Percentiles rank a stretch among this genome's conserved stretches.
These are phyloP conservation scores for Leishmania lainsoni DNA, from an alignment of 208 protist genomes.

Conservation along the genomic window DNA sequence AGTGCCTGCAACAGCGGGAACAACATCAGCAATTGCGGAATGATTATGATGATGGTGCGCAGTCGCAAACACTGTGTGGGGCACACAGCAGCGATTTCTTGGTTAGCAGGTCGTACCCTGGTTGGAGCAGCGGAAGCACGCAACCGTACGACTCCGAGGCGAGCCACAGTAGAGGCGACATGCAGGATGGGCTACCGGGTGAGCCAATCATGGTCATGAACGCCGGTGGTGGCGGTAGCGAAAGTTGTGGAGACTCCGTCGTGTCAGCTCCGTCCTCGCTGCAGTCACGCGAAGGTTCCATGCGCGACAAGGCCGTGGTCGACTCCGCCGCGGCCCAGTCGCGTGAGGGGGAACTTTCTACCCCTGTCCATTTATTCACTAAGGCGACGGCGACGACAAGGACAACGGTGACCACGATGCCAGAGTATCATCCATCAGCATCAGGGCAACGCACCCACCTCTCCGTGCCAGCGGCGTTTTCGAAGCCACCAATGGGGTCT, in stretches of 20 bases:
- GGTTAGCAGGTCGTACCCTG: background rate
- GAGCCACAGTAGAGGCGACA: background rate
- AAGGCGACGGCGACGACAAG: background rate
- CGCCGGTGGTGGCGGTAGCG: background rate
- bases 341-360: background rate
- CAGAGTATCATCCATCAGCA: background rate
- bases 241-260: background rate
- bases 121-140: slow-evolving; percentile 3
- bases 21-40: background rate
- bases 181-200: background rate
- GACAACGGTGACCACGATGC: background rate
- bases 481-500: slow-evolving; percentile 24
- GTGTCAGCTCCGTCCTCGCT: background rate
- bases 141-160: slow-evolving; percentile 5
- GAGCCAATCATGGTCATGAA: background rate
- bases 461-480: slow-evolving; percentile 8
- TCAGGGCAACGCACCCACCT: slow-evolving; percentile 2
- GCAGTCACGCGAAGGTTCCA: background rate
- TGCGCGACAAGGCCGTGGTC: background rate
- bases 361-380: background rate
- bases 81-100: background rate
- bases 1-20: background rate
- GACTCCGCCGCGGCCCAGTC: background rate
- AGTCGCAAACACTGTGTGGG: background rate
- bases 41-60: background rate